phyloP scores from a whole-genome alignment of 495 filamentous ascomycete genomes.

The Emericellopsis terricola region DNA sequence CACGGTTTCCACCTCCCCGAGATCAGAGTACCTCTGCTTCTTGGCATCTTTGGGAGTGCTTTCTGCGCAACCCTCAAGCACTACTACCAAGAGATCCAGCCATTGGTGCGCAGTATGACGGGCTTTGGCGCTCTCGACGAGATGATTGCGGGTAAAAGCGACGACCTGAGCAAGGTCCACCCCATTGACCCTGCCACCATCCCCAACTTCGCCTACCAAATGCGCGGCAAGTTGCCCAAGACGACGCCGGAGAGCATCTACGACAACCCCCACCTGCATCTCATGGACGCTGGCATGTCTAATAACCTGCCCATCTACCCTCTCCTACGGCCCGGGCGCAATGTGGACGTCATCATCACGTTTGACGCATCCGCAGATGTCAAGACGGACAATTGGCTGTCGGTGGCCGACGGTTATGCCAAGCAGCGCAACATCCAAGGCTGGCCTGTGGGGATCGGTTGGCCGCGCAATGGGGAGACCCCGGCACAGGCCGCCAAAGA shows the following conservation, averaged over 20 bases:
- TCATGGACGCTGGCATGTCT: slow-evolving; percentile 97
- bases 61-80: slow-evolving; percentile 91
- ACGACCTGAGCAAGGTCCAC: slow-evolving; percentile 75
- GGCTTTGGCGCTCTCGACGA: slow-evolving; percentile 67
- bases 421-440: slow-evolving; percentile 74
- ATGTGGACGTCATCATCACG: slow-evolving; percentile 72
- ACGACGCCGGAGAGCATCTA: slow-evolving; percentile 61
- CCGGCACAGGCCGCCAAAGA: slow-evolving; percentile 37
- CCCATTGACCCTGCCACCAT: slow-evolving; percentile 79
- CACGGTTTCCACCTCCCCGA: slow-evolving; percentile 54
- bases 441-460: slow-evolving; percentile 83
- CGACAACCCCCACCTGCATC: slow-evolving; percentile 49
- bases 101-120: slow-evolving; percentile 50
- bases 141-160: slow-evolving; percentile 65
- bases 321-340: slow-evolving; percentile 65
- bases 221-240: slow-evolving; percentile 53
- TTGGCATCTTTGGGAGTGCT: slow-evolving; percentile 89
- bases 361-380: slow-evolving; percentile 22
- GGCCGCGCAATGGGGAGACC: slow-evolving; percentile 46
- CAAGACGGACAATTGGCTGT: slow-evolving; percentile 57
- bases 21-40: slow-evolving; percentile 54
- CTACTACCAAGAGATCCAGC: slow-evolving; percentile 86
- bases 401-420: slow-evolving; percentile 81
- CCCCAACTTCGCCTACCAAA: slow-evolving; percentile 70
- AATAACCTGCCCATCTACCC: slow-evolving; percentile 96